These are phyloP conservation scores for Lactarius hatsudake DNA, from an alignment of 768 basidiomycete genomes.

Conservation along the genomic window DNA sequence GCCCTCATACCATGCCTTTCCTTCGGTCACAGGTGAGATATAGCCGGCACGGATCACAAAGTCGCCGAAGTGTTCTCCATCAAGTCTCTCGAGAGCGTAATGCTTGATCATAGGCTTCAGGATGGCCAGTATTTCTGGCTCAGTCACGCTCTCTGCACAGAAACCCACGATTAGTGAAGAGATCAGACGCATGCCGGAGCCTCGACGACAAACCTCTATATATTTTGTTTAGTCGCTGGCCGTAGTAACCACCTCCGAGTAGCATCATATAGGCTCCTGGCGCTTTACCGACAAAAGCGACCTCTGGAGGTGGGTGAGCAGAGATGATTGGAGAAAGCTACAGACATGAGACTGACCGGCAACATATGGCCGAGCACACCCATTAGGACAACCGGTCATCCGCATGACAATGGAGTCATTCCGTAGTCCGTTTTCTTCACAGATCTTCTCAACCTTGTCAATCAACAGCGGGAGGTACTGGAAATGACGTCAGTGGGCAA, in stretches of 20 bases:
- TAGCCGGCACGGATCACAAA: constrained; percentile 91
- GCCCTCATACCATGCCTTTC: constrained; percentile 82
- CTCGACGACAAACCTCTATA: constrained; percentile 61
- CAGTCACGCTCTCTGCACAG: constrained; percentile 74
- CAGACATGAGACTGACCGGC: constrained; percentile 52
- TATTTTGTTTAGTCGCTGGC: constrained; percentile 94
- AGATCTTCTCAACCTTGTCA: constrained; percentile 92
- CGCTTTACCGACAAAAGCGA: constrained; percentile 96
- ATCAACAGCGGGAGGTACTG: constrained; percentile 90
- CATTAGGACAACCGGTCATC: constrained; percentile 97
- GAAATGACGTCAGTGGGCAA: background rate
- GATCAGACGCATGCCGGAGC: background rate
- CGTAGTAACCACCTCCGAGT: constrained; percentile 92
- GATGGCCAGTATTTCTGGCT: constrained; percentile 88
- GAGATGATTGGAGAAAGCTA: background rate
- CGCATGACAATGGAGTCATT: constrained; percentile 97
- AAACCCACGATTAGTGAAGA: background rate
- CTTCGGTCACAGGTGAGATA: constrained; percentile 80
- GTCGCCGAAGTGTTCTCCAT: constrained; percentile 94
- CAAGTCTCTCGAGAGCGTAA: constrained; percentile 81
- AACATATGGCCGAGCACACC: constrained; percentile 89
- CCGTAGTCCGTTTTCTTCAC: constrained; percentile 88
- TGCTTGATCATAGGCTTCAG: constrained; percentile 91
- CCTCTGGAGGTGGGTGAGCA: constrained; percentile 48
- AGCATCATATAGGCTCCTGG: constrained; percentile 92